A percentile compares a stretch with the other conserved stretches of the same genome.
phyloP scores from a whole-genome alignment of 257 asterid species.

The Ilex aquifolium region DNA sequence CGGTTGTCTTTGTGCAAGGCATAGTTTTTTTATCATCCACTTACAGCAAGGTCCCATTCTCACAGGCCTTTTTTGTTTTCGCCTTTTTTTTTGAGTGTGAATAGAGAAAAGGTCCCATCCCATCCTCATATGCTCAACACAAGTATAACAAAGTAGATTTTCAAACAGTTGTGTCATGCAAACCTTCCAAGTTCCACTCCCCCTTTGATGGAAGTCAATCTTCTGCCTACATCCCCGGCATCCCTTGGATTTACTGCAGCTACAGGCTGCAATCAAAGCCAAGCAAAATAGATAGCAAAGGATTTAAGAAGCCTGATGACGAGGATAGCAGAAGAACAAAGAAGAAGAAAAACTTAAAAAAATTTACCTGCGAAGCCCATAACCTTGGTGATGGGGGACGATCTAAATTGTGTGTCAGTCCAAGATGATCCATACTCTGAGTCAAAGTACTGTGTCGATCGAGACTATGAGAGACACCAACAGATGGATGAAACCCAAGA shows the following conservation, averaged over 20 bases:
- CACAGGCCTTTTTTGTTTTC: background rate
- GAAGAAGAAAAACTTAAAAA: constrained; percentile 9
- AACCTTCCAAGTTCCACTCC: constrained; percentile 57
- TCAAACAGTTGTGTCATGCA: constrained; percentile 11
- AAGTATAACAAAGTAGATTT: background rate
- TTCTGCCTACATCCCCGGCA: constrained; percentile 24
- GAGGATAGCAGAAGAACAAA: constrained; percentile 9
- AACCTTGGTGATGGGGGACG: constrained; percentile 23
- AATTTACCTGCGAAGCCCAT: constrained; percentile 36
- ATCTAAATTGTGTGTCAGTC: constrained; percentile 33
- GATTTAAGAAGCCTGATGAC: background rate
- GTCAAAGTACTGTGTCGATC: constrained; percentile 33
- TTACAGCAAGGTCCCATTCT: background rate
- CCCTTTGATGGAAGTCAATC: constrained; percentile 37
- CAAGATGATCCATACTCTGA: constrained; percentile 39
- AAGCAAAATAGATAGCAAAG: background rate
- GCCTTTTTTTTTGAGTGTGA: background rate
- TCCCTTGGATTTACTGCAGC: constrained; percentile 30
- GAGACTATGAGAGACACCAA: constrained; percentile 26
- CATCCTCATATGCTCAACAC: background rate
- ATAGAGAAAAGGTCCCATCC: background rate
- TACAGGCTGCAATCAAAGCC: constrained; percentile 28
- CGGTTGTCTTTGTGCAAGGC: background rate
- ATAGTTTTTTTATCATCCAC: background rate
- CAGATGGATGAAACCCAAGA: constrained; percentile 33